These are phyloP conservation scores for Cadophora sp. DNA, from an alignment of 2,329 filamentous ascomycete species.

Conservation along the genomic window DNA sequence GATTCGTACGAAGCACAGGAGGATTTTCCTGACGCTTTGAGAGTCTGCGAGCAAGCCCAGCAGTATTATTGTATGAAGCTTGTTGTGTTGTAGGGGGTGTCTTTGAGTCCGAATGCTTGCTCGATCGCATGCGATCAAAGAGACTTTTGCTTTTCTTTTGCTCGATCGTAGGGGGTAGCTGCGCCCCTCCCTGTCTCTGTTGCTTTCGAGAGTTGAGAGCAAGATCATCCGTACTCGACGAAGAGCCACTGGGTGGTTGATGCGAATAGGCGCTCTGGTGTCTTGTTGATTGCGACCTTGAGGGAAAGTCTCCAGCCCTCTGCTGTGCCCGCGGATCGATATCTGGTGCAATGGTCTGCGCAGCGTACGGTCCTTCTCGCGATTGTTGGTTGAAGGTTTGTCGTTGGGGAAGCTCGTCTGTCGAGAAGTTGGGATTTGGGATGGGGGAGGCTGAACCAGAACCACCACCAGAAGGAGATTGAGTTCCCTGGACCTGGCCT, in stretches of 20 bases:
- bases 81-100: constrained; percentile 28
- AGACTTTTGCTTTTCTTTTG: constrained; percentile 42
- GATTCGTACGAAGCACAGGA: constrained; percentile 49
- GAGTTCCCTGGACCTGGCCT: constrained; percentile 17
- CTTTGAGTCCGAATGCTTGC: constrained; percentile 37
- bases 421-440: constrained; percentile 21
- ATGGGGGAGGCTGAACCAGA: constrained; percentile 25
- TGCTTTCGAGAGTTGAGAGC: constrained; percentile 33
- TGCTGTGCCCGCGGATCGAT: constrained; percentile 35
- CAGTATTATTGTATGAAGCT: constrained; percentile 54
- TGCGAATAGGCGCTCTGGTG: constrained; percentile 36
- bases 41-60: constrained; percentile 57
- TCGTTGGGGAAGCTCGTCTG: constrained; percentile 27
- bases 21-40: constrained; percentile 63
- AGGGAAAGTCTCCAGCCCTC: constrained; percentile 30
- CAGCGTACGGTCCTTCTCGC: constrained; percentile 30
- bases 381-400: constrained; percentile 27
- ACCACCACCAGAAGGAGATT: constrained; percentile 21
- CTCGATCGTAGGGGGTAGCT: constrained; percentile 32
- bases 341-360: constrained; percentile 38
- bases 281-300: constrained; percentile 40
- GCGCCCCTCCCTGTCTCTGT: constrained; percentile 30
- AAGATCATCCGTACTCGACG: constrained; percentile 39
- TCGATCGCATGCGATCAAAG: constrained; percentile 43
- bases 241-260: constrained; percentile 28